Percentiles rank a stretch among this genome's conserved stretches.
phyloP scores from a whole-genome alignment of 2,329 filamentous ascomycete genomes.

The Penicillium sp. region DNA sequence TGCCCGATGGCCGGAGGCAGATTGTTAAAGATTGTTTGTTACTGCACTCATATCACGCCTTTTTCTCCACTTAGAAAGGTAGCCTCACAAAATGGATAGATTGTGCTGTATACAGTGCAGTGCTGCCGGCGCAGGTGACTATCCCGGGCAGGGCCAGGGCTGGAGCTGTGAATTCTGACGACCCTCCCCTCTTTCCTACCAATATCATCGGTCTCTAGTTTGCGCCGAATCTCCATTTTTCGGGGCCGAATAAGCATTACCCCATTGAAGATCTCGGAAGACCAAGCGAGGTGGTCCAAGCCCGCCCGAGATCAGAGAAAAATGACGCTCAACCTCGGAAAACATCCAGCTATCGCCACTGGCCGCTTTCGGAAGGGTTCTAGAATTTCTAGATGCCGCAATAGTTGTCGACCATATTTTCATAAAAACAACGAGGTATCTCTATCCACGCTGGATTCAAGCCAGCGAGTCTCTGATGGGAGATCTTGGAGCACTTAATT shows the following conservation, averaged over 20 bases:
- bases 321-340: neutral
- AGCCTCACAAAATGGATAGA: no score
- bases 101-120: no score
- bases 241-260: neutral
- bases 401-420: no score
- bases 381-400: neutral
- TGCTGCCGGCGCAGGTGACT: no score
- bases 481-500: no score
- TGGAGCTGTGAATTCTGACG: neutral
- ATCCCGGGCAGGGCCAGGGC: no score
- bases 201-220: neutral
- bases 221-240: neutral
- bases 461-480: no score
- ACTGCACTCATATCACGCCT: slow-evolving; percentile 5
- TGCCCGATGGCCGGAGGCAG: slow-evolving; percentile 2
- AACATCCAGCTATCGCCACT: neutral
- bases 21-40: neutral
- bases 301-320: no score
- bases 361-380: neutral
- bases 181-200: neutral
- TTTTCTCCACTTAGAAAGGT: neutral
- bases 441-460: no score
- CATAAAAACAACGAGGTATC: no score
- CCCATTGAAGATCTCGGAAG: neutral
- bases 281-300: neutral